Base-by-base conservation (phyloP, 202 grass and related monocot genomes). In the Cymbopogon flexuosus region DNA sequence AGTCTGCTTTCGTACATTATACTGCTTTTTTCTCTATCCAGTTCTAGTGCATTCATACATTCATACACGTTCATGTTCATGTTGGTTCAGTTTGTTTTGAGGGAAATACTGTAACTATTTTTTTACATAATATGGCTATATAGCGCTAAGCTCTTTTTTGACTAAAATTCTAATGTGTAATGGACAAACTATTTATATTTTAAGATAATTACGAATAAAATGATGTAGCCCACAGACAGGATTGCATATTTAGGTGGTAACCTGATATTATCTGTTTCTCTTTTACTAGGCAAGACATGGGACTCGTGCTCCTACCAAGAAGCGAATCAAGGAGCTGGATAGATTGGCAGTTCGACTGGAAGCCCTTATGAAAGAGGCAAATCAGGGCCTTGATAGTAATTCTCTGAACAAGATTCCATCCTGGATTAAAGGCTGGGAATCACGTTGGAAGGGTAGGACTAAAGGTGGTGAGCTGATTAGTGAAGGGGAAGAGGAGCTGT, bases 311-410 rank as follows among this genome's bases (percentile, higher is more conserved):
- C 96, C 96, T 36, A 99, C 92, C 36, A 93, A 90, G 45, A 99
- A 91, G 77, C 80, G 96, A 45, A 93, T 93, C 67, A 93, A 91
- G 81, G 96, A 99, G 78, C 71, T 99, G 69, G 92, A 99, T 69
- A 87, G 73, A 72, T 73, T 99, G 74, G 65, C 88, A 8, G 36
- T 66, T 34, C 82, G 85, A 40, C 66, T 99, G 82, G 54, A 77
- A 76, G 39, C 65, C 82, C 86, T 99, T 59, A 65, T 93, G 0
- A 65, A 89, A 19, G 92, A 95, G 68, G 91, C 81, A 34, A 81
- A 88, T 36, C 69, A 83, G 75, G 54, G 77, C 18, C 2, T 34
- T 77, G 62, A 63, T 57, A 72, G 47, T 14, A 80, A 80, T 69
- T 80, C 84, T 68, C 62, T 86, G 43, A 86, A 88, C 73, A 76